Evolutionary conservation across 768 basidiomycete species (phyloP).

Genomic region (Boletus vermiculosoides): DNA sequence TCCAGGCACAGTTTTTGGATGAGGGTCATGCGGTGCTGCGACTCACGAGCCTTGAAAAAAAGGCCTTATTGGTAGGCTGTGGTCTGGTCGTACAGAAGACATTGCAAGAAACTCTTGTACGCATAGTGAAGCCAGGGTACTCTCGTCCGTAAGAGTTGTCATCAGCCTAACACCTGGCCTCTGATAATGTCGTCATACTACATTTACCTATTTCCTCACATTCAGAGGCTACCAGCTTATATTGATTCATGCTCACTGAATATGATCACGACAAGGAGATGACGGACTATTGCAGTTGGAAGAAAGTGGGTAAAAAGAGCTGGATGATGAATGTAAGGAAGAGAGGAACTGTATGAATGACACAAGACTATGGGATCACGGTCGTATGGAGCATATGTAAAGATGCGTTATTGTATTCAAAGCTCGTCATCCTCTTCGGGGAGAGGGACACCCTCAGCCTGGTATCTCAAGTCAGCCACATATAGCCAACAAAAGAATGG

Average conservation of each 20-base stretch:
- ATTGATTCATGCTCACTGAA: constrained; percentile 21
- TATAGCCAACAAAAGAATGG: not conserved
- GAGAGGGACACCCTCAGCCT: constrained; percentile 91
- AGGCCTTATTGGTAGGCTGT: constrained; percentile 14
- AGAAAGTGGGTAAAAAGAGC: constrained; percentile 21
- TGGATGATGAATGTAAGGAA: constrained; percentile 20
- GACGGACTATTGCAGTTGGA: constrained; percentile 24
- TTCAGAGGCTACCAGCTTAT: constrained; percentile 1
- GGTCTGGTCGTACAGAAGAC: constrained; percentile 1
- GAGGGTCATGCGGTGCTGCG: constrained; percentile 8
- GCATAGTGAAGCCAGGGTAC: not conserved
- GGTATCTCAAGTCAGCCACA: constrained; percentile 11
- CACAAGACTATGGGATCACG: constrained; percentile 20
- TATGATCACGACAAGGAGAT: constrained; percentile 26
- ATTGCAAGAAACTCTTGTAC: not conserved
- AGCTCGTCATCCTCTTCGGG: constrained; percentile 97
- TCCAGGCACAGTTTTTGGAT: constrained; percentile 19
- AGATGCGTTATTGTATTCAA: constrained; percentile 36
- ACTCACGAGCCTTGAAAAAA: constrained; percentile 24
- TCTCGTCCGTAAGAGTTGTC: not conserved
- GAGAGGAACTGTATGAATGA: constrained; percentile 16
- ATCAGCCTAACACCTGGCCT: not conserved
- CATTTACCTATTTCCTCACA: constrained; percentile 4
- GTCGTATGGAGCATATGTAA: constrained; percentile 21
- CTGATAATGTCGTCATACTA: not conserved